Conservation (phyloP, 108 stramenopile species). For the Thalassiosira profunda region DNA sequence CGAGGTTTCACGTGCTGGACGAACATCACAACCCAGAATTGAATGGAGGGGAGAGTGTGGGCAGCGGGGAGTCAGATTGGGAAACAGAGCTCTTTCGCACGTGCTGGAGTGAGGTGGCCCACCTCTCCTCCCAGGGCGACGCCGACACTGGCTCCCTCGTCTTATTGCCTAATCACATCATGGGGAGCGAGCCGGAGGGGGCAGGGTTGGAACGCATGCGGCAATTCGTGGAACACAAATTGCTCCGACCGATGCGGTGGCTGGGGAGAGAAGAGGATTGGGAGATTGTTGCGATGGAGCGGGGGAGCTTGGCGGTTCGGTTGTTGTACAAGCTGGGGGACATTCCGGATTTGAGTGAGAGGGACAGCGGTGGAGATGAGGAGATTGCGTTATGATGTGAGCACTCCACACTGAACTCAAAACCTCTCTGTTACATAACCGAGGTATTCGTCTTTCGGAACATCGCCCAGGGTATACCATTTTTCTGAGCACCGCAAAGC, state of each 20-base stretch:
- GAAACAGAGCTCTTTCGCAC: constrained; percentile 57
- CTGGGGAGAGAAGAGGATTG: constrained; percentile 58
- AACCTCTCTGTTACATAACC: no score
- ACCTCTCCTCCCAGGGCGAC: constrained; percentile 38
- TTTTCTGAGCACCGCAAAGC: no score
- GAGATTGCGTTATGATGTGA: no score
- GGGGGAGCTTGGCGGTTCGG: constrained; percentile 59
- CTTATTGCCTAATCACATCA: constrained; percentile 48
- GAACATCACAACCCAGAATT: background rate
- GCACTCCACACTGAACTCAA: no score
- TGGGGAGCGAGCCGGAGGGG: background rate
- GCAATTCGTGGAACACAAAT: constrained; percentile 55
- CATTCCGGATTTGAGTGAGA: constrained; percentile 56
- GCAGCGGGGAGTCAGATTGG: constrained; percentile 15
- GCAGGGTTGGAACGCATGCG: constrained; percentile 17
- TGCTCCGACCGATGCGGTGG: constrained; percentile 73
- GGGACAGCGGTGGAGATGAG: no score
- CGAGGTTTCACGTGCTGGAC: constrained; percentile 69
- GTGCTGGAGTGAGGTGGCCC: constrained; percentile 73
- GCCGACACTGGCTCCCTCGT: constrained; percentile 68
- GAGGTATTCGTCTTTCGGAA: no score
- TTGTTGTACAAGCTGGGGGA: constrained; percentile 70
- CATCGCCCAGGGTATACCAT: no score
- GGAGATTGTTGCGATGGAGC: constrained; percentile 70
- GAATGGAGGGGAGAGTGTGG: background rate